Evolutionary conservation across 176 grass and related monocot species (phyloP), one percentile per base, ranked within the genome.

Genomic region (Phoenix dactylifera): DNA sequence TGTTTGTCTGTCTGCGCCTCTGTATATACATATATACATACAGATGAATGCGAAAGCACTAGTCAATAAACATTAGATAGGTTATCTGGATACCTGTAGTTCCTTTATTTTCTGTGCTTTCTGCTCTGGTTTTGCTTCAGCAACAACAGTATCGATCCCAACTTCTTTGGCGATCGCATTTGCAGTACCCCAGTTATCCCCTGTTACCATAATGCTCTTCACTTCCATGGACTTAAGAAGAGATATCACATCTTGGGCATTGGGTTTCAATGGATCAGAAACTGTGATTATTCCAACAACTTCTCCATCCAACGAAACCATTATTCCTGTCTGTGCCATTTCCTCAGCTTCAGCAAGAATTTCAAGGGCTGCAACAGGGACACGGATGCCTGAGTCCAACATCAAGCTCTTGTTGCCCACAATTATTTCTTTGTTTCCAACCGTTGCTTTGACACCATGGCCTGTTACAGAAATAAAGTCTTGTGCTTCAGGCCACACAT

Each of bases 191-290:
- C 80, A 97, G 73, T 97, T 97, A 62, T 97, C 93, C 15, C 93
- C 93, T 5, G 93, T 97, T 63, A 91, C 87, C 93, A 97, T 97
- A 70, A 91, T 92, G 59, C 93, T 83, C 64, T 97, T 81, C 63
- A 97, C 81, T 50, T 80, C 83, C 84, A 92, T 97, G 23, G 84
- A 88, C 63, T 57, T 73, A 15, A 97, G 81, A 67, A 91, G 80
- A 16, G 93, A 75, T 80, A 97, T 80, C 6, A 88, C 93, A 62
- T 88, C 73, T 51, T 18, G 55, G 24, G 87, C 87, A 61, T 76
- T 73, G 51, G 81, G 84, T 56, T 97, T 97, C 55, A 92, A 77
- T 29, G 81, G 93, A 62, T 97, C 87, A 35, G 93, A 97, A 16
- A 97, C 80, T 6, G 77, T 83, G 56, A 97, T 91, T 60, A 97